phyloP scores from a whole-genome alignment of 345 rosid genomes.

The Camelina sativa region DNA sequence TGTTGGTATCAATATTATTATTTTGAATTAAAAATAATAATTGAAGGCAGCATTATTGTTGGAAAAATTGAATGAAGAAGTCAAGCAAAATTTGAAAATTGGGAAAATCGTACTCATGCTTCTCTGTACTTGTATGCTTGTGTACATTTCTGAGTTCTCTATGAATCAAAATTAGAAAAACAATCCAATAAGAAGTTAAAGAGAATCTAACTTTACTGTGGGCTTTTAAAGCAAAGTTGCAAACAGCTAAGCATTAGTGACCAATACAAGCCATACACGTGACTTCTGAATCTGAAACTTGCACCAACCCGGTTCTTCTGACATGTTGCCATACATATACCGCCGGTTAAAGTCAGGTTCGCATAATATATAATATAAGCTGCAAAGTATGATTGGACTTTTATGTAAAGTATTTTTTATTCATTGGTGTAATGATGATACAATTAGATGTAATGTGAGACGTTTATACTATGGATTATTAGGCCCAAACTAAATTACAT shows the following conservation, averaged over 20 bases:
- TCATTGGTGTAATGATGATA: not conserved
- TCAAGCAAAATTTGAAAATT: conserved; percentile 16
- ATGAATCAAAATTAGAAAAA: conserved; percentile 2
- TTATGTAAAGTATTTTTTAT: too few species aligned
- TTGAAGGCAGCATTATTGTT: not conserved
- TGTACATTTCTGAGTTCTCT: not conserved
- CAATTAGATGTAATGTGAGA: not conserved
- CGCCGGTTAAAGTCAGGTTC: conserved; percentile 26
- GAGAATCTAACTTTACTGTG: conserved; percentile 39
- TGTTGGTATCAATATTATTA: not conserved
- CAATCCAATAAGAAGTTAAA: not conserved
- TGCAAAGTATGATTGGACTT: not conserved
- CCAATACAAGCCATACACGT: conserved; percentile 35
- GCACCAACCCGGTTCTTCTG: conserved; percentile 30
- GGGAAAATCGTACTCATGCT: conserved; percentile 4
- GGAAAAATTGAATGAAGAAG: conserved; percentile 2
- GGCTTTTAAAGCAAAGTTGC: conserved; percentile 31
- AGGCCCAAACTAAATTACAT: not conserved
- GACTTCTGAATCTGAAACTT: conserved; percentile 10
- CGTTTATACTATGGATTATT: not conserved
- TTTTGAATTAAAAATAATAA: not conserved
- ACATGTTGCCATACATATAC: not conserved
- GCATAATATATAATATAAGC: not conserved
- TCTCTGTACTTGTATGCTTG: not conserved
- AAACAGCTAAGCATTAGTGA: conserved; percentile 30